Percentiles rank a stretch among this genome's conserved stretches.
Conservation (phyloP, 331 rosid species). For the Stylosanthes scabra region DNA sequence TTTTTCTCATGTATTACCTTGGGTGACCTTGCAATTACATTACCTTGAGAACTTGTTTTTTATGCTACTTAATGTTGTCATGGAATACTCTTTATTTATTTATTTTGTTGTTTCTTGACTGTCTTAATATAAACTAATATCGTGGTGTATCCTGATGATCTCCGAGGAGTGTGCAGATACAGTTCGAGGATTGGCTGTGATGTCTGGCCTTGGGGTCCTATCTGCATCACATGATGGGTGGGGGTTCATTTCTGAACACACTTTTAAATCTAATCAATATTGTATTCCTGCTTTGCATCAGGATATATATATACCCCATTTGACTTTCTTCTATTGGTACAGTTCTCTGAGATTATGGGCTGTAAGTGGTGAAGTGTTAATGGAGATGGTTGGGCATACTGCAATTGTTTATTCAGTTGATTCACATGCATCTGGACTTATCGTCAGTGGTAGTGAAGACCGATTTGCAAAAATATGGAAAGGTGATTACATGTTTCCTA, state of each 20-base stretch:
- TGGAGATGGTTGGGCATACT: conserved; percentile 98
- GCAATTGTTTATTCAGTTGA: conserved; percentile 94
- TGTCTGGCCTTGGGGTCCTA: conserved; percentile 86
- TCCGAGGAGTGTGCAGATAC: conserved; percentile 74
- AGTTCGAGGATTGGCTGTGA: conserved; percentile 84
- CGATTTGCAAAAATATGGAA: conserved; percentile 93
- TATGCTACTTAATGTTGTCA: conserved; percentile 24
- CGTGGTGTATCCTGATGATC: conserved; percentile 29
- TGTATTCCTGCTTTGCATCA: conserved; percentile 24
- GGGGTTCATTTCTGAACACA: conserved; percentile 43
- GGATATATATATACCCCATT: conserved; percentile 20
- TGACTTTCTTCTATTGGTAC: conserved; percentile 46
- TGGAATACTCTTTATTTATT: conserved; percentile 4
- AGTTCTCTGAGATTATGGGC: conserved; percentile 94
- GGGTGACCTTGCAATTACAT: conserved; percentile 13
- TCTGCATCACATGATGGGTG: conserved; percentile 98
- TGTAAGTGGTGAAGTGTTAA: conserved; percentile 71
- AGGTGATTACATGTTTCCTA: conserved; percentile 56
- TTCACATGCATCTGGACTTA: conserved; percentile 84
- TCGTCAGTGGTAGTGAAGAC: conserved; percentile 93
- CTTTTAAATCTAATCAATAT: conserved; percentile 29
- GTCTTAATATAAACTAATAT: conserved; percentile 29
- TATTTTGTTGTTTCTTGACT: background rate
- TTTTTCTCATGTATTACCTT: conserved; percentile 18
- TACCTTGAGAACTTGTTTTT: conserved; percentile 27